A percentile compares a stretch with the other conserved stretches of the same genome.
These are phyloP conservation scores for Nakazawaea pomicola DNA, from an alignment of 805 yeast genomes.

Conservation along the genomic window DNA sequence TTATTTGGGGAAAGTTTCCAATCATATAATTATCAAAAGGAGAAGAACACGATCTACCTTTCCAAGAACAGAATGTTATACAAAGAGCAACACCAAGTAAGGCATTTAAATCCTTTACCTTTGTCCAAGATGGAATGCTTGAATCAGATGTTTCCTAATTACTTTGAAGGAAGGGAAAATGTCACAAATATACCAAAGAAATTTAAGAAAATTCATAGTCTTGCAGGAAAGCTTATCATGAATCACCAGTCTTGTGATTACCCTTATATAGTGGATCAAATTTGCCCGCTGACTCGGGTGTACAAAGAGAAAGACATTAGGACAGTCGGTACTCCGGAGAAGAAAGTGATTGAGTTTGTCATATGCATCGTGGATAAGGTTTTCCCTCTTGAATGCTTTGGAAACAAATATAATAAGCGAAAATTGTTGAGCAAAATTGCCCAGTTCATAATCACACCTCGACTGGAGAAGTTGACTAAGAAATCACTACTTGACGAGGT, in stretches of 20 bases:
- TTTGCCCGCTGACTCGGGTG: constrained; percentile 23
- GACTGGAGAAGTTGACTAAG: constrained; percentile 31
- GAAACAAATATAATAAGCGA: constrained; percentile 43
- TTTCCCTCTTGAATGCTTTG: constrained; percentile 49
- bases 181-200: constrained; percentile 18
- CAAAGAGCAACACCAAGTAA: constrained; percentile 16
- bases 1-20: constrained; percentile 21
- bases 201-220: constrained; percentile 17
- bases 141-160: constrained; percentile 12
- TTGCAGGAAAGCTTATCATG: constrained; percentile 20
- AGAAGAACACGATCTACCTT: constrained; percentile 9
- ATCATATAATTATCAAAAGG: neutral
- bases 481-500: constrained; percentile 30
- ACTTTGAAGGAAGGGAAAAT: constrained; percentile 9
- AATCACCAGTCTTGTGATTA: constrained; percentile 34
- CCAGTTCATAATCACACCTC: constrained; percentile 29
- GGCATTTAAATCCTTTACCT: constrained; percentile 21
- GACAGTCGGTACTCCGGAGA: constrained; percentile 26
- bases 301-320: constrained; percentile 21
- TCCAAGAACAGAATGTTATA: constrained; percentile 22
- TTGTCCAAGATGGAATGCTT: constrained; percentile 12
- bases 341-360: constrained; percentile 37
- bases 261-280: constrained; percentile 28
- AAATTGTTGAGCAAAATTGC: constrained; percentile 33
- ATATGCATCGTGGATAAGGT: constrained; percentile 38